Conservation (phyloP, 345 rosid genomes). For the Pelargonium nanum region DNA sequence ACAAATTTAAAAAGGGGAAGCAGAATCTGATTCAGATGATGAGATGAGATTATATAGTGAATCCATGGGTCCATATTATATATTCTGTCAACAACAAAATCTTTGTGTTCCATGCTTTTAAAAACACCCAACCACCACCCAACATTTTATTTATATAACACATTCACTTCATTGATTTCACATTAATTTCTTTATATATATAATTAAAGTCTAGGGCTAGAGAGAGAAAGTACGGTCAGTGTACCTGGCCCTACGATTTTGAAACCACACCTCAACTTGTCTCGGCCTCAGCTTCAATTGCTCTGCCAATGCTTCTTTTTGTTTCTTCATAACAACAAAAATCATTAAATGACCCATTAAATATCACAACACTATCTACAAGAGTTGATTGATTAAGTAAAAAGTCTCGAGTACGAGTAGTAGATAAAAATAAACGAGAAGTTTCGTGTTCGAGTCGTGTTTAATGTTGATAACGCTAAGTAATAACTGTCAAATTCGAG, state of each 20-base stretch:
- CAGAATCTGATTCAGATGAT: conserved; percentile 24
- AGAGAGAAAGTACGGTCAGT: neutral
- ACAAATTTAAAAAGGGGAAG: no score
- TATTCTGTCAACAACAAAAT: conserved; percentile 10
- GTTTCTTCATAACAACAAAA: conserved; percentile 51
- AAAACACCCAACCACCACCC: conserved; percentile 16
- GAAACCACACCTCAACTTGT: conserved; percentile 98
- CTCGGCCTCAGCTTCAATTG: conserved; percentile 76
- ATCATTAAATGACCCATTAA: no score
- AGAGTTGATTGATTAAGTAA: no score
- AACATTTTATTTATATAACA: neutral
- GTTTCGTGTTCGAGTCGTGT: no score
- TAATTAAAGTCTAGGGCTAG: neutral
- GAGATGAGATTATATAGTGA: neutral
- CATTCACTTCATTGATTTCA: neutral
- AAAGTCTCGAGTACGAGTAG: no score
- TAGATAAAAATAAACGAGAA: no score
- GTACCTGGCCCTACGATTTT: conserved; percentile 99
- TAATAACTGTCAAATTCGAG: no score
- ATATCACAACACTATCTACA: no score
- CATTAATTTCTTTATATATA: no score
- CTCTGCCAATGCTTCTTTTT: conserved; percentile 77
- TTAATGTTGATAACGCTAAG: no score
- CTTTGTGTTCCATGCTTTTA: conserved; percentile 3
- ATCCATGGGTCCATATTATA: neutral